These are phyloP conservation scores for Phytophthora idaei DNA, from an alignment of 352 stramenopile species.

Conservation along the genomic window DNA sequence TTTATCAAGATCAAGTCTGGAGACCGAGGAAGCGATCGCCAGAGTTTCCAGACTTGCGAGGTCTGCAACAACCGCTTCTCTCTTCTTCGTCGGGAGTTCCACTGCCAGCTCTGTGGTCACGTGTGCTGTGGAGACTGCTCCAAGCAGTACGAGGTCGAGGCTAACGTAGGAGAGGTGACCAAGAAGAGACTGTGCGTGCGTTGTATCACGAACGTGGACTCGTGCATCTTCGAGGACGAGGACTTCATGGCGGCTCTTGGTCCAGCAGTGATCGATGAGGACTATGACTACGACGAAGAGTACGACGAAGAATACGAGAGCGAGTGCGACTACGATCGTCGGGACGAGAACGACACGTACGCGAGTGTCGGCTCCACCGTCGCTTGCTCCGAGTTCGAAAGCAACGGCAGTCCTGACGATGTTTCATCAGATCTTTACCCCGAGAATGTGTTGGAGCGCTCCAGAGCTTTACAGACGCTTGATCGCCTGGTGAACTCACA, in stretches of 20 bases:
- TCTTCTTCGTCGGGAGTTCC: constrained; percentile 52
- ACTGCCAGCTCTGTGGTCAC: constrained; percentile 66
- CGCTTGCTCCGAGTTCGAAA: constrained; percentile 36
- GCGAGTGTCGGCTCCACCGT: constrained; percentile 30
- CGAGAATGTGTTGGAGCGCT: constrained; percentile 32
- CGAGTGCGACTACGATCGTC: constrained; percentile 23
- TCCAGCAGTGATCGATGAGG: constrained; percentile 43
- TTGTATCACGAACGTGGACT: constrained; percentile 62
- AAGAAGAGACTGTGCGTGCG: constrained; percentile 62
- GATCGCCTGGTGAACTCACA: constrained; percentile 35
- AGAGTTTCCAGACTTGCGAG: constrained; percentile 34
- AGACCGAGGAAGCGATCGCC: constrained; percentile 12
- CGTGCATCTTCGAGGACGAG: constrained; percentile 66
- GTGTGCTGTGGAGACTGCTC: constrained; percentile 62
- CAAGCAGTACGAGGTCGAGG: constrained; percentile 59
- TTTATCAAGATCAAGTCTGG: constrained; percentile 49
- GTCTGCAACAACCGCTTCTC: constrained; percentile 55
- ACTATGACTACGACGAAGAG: constrained; percentile 18
- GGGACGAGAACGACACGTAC: constrained; percentile 33
- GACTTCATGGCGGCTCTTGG: constrained; percentile 56
- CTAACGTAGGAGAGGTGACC: constrained; percentile 42
- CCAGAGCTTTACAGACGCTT: constrained; percentile 33
- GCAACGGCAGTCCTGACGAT: constrained; percentile 26
- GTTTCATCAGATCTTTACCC: constrained; percentile 23
- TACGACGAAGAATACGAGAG: constrained; percentile 22